A percentile compares a stretch with the other conserved stretches of the same genome.
These are phyloP conservation scores for Trypethelium eluteriae DNA, from an alignment of 495 filamentous ascomycete genomes.

Conservation along the genomic window DNA sequence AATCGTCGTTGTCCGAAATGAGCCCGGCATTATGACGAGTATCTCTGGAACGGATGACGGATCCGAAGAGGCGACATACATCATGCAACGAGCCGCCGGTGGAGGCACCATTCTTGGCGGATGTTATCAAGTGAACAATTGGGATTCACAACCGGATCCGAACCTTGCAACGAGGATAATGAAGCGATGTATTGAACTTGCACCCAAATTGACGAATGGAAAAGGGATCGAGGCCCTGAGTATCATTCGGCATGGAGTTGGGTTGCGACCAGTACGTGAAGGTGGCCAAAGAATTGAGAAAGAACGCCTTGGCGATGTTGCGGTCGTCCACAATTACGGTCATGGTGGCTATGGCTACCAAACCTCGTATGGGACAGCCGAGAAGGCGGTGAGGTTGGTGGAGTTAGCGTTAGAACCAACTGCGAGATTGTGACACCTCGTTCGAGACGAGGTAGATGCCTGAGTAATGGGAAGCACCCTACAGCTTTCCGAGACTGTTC, in stretches of 20 bases:
- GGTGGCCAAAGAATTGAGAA: conserved; percentile 76
- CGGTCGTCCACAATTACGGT: conserved; percentile 92
- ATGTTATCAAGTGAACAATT: conserved; percentile 72
- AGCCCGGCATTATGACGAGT: conserved; percentile 59
- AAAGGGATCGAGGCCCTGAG: conserved; percentile 72
- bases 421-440: conserved; percentile 25
- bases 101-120: conserved; percentile 79
- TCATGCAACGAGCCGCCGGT: conserved; percentile 82
- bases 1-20: conserved; percentile 80
- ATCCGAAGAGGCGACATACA: conserved; percentile 71
- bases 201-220: conserved; percentile 64
- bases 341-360: conserved; percentile 92
- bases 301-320: conserved; percentile 61
- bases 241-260: conserved; percentile 85
- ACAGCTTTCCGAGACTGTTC: too few species aligned
- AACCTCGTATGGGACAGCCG: conserved; percentile 74
- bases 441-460: too few species aligned
- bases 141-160: conserved; percentile 74
- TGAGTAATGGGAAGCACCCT: too few species aligned
- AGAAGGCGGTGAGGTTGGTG: conserved; percentile 61
- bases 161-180: conserved; percentile 82
- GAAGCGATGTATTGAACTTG: conserved; percentile 66
- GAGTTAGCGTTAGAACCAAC: conserved; percentile 46
- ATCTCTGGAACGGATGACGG: conserved; percentile 75
- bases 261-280: conserved; percentile 67